Base-by-base conservation (phyloP, 257 asterid genomes). In the Osmanthus fragrans region DNA sequence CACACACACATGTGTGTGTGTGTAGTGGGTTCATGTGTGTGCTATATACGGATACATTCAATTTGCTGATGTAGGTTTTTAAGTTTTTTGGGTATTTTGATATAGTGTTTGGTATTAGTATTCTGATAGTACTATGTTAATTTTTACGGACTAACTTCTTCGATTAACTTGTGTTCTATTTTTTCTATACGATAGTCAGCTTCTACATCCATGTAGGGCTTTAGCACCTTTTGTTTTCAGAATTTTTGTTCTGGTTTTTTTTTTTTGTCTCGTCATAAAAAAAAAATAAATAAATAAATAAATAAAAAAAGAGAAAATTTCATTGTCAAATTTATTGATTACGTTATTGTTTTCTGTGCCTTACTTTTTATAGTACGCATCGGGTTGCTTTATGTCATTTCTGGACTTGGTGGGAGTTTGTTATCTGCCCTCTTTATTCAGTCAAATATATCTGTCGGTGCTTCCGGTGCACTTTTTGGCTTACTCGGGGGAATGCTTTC, bases 391-490 rank as follows among this genome's bases (percentile, higher is more conserved):
- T 94, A 94, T 80, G 79, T 91, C 82, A 87, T 94, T 10, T 88
- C 98, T 6, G 98, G 98, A 80, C 83, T 92, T 36, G 98, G 98
- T 32, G 97, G 98, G 58, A 92, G 97, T 73, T 79, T 94, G 85
- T 47, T 92, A 34, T 94, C 97, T 18, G 92, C 93, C 72, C 93
- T 92, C 78, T 94, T 94, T 76, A 89, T 94, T 70, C 94, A 88
- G 84, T 81, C 92, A 49, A 87, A 92, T 73, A 92, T 94, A 86
- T 94, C 98, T 9, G 98, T 94, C 1, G 98, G 98, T 74, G 97
- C 98, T 77, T 94, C 98, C 10, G 97, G 97, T 79, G 97, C 98
- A 65, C 93, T 94, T 79, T 94, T 94, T 47, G 97, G 98, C 23
- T 82, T 92, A 73, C 89, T 94, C 82, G 98, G 98, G 23, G 89